A percentile compares a stretch with the other conserved stretches of the same genome.
phyloP scores from a whole-genome alignment of 352 stramenopile species.

The Pelagophyceae sp. region DNA sequence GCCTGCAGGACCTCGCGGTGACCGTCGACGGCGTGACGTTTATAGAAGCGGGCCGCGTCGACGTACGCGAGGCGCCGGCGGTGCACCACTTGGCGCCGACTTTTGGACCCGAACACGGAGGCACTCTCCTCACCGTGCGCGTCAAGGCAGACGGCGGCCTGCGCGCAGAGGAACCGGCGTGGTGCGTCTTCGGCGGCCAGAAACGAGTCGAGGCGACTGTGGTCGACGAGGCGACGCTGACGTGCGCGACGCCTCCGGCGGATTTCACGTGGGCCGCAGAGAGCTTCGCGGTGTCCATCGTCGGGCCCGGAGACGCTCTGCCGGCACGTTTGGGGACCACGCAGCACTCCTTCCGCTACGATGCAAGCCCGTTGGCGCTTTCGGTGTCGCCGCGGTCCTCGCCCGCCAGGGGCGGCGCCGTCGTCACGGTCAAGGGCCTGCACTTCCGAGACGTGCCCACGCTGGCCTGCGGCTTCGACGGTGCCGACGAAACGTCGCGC shows the following conservation, averaged over 20 bases:
- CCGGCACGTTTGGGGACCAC: neutral
- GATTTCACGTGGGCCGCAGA: neutral
- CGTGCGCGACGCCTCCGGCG: neutral
- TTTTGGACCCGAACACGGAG: neutral
- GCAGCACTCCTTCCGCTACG: slow-evolving; percentile 12
- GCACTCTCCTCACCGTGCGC: neutral
- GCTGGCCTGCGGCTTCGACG: slow-evolving; percentile 59
- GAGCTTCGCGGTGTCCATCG: neutral
- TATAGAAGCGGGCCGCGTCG: neutral
- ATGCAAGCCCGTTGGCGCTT: neutral
- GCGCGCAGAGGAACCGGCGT: neutral
- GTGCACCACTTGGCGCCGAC: neutral
- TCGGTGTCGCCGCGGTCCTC: slow-evolving; percentile 45
- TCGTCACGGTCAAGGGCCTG: slow-evolving; percentile 50
- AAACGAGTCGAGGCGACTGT: neutral
- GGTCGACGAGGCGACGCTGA: neutral
- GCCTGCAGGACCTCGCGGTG: neutral
- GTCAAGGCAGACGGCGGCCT: neutral
- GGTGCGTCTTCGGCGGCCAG: neutral
- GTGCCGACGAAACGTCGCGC: neutral
- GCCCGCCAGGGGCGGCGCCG: slow-evolving; percentile 46
- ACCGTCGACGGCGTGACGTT: neutral
- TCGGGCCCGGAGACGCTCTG: too few species aligned
- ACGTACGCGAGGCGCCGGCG: neutral
- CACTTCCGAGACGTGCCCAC: slow-evolving; percentile 36